phyloP scores from a whole-genome alignment of 169 alveolate genomes.

The Plasmodium blacklocki region DNA sequence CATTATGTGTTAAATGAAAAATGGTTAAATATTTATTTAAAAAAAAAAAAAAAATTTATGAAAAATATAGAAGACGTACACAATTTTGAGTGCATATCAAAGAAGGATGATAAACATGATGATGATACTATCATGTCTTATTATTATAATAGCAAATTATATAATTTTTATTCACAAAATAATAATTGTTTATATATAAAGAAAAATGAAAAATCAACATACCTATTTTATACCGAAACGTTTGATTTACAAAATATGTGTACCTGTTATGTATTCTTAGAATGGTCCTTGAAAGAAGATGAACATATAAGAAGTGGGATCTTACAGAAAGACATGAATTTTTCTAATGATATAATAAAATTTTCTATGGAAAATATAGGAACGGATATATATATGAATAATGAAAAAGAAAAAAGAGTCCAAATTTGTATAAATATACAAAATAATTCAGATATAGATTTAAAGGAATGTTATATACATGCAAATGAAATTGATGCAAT shows the following conservation, averaged over 20 bases:
- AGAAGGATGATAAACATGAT: background rate
- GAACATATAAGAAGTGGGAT: conserved; percentile 10
- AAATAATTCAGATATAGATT: conserved; percentile 38
- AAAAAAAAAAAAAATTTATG: too few species aligned
- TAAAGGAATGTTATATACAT: conserved; percentile 46
- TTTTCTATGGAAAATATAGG: conserved; percentile 25
- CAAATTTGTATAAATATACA: conserved; percentile 40
- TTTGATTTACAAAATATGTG: background rate
- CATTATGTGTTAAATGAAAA: background rate
- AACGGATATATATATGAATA: conserved; percentile 43
- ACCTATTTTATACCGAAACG: background rate
- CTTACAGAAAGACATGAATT: conserved; percentile 12
- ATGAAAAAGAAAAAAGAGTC: conserved; percentile 26
- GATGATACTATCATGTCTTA: background rate
- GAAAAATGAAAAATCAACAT: conserved; percentile 34
- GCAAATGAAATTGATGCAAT: conserved; percentile 38
- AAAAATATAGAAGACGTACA: too few species aligned
- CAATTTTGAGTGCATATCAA: too few species aligned
- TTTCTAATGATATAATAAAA: conserved; percentile 29
- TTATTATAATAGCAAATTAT: conserved; percentile 4
- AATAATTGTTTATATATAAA: conserved; percentile 29
- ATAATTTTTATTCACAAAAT: conserved; percentile 14
- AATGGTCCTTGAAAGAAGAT: conserved; percentile 26
- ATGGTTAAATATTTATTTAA: too few species aligned
- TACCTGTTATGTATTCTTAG: conserved; percentile 11